Evolutionary conservation across 2,329 filamentous ascomycete genomes (phyloP).

Genomic region (Fusarium anthophilum): DNA sequence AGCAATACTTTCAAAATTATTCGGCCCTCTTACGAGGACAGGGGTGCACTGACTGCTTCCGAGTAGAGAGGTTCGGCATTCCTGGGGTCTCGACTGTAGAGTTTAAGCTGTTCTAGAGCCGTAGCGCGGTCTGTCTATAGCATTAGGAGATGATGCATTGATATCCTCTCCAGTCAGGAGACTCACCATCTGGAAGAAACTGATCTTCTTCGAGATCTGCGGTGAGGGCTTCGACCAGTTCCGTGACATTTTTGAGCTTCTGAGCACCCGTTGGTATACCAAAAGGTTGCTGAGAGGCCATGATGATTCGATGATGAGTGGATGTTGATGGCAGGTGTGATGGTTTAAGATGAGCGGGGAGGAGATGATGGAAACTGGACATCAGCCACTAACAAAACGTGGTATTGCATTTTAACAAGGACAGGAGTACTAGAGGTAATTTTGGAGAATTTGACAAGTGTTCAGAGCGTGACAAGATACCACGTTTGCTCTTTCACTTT

Average conservation of each 20-base stretch:
- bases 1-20: neutral
- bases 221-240: slow-evolving; percentile 69
- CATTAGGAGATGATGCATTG: slow-evolving; percentile 19
- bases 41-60: slow-evolving; percentile 64
- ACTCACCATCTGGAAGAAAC: slow-evolving; percentile 66
- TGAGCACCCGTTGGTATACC: slow-evolving; percentile 54
- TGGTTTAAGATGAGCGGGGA: slow-evolving; percentile 19
- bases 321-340: slow-evolving; percentile 5
- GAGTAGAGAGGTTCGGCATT: slow-evolving; percentile 86
- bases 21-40: neutral
- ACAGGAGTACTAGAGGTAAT: neutral
- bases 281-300: slow-evolving; percentile 27
- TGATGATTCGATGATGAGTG: slow-evolving; percentile 22
- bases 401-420: slow-evolving; percentile 1
- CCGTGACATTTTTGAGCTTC: slow-evolving; percentile 73
- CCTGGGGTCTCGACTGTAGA: slow-evolving; percentile 69
- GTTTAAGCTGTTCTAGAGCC: slow-evolving; percentile 75
- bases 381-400: slow-evolving; percentile 26
- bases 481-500: neutral
- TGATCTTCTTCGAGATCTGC: slow-evolving; percentile 68
- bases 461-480: neutral
- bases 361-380: slow-evolving; percentile 15
- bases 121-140: slow-evolving; percentile 66
- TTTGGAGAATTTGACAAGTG: neutral
- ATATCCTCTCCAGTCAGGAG: neutral